phyloP scores from a whole-genome alignment of 2,329 filamentous ascomycete genomes.

The Ophidiomyces ophidiicola region DNA sequence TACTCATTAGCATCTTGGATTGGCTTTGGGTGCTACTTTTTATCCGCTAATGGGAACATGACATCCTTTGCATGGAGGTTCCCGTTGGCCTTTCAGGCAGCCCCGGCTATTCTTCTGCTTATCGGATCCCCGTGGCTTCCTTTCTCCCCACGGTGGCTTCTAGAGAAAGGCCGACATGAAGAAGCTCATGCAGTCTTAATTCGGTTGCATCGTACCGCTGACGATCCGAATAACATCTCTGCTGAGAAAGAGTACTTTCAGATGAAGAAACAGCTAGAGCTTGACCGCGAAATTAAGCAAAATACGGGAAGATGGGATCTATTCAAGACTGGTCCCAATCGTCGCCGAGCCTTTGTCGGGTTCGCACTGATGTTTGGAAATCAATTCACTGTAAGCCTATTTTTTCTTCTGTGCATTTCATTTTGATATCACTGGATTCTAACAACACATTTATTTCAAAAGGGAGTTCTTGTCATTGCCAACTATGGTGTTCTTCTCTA shows the following conservation, averaged over 20 bases:
- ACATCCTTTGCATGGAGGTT: constrained; percentile 36
- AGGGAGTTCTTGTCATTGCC: constrained; percentile 22
- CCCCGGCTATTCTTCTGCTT: constrained; percentile 32
- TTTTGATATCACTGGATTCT: background rate
- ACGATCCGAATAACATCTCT: constrained; percentile 28
- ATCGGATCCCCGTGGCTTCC: constrained; percentile 30
- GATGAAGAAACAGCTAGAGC: constrained; percentile 35
- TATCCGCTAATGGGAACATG: constrained; percentile 22
- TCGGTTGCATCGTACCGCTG: constrained; percentile 33
- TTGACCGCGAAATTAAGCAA: constrained; percentile 26
- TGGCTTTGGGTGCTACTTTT: constrained; percentile 32
- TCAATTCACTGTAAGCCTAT: constrained; percentile 22
- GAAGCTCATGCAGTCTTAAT: constrained; percentile 32
- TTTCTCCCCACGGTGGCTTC: constrained; percentile 35
- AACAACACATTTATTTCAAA: background rate
- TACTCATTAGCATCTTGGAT: constrained; percentile 33
- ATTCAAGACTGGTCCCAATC: constrained; percentile 32
- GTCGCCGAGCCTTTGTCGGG: constrained; percentile 30
- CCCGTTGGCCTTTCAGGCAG: constrained; percentile 34
- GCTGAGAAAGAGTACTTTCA: constrained; percentile 34
- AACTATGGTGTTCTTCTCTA: constrained; percentile 32
- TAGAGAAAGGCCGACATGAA: constrained; percentile 33
- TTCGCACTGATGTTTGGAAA: constrained; percentile 32
- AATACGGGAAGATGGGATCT: constrained; percentile 30
- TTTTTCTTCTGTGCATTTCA: background rate